Evolutionary conservation across 805 yeast species (phyloP).

Genomic region (Pichia membranifaciens): DNA sequence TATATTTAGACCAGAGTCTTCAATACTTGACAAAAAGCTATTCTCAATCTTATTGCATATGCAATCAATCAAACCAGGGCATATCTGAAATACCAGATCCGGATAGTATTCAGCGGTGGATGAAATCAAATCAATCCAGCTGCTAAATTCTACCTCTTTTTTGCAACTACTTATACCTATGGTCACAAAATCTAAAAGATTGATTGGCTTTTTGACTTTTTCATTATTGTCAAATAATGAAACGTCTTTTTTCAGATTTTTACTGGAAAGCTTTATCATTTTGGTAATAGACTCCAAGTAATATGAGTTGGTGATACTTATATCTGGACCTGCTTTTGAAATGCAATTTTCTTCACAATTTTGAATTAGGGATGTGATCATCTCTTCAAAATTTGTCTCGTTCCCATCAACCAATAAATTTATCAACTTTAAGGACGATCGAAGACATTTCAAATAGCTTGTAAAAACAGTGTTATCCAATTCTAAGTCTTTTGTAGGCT

Average conservation of each 20-base stretch:
- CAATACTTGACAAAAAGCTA: conserved; percentile 15
- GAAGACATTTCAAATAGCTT: conserved; percentile 35
- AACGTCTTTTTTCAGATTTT: conserved; percentile 13
- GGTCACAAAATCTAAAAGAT: conserved; percentile 23
- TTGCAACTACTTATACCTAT: conserved; percentile 22
- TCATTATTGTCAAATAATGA: conserved; percentile 4
- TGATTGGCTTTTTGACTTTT: conserved; percentile 8
- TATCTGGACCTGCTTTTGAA: background rate
- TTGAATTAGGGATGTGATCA: conserved; percentile 16
- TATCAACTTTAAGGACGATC: conserved; percentile 39
- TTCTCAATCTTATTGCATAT: conserved; percentile 25
- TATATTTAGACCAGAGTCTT: background rate
- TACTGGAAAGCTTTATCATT: conserved; percentile 24
- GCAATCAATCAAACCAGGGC: conserved; percentile 21
- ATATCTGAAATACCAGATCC: conserved; percentile 22
- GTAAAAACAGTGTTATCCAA: conserved; percentile 13
- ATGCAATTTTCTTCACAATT: conserved; percentile 10
- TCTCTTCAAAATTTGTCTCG: conserved; percentile 44
- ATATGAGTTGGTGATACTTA: conserved; percentile 13
- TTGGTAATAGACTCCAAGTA: conserved; percentile 22
- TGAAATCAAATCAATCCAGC: conserved; percentile 26
- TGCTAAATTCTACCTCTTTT: conserved; percentile 20
- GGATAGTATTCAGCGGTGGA: conserved; percentile 22
- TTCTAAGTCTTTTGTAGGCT: conserved; percentile 18
- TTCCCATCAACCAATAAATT: conserved; percentile 49